phyloP scores from a whole-genome alignment of 176 grass and related monocot species.

The Oryza punctata region DNA sequence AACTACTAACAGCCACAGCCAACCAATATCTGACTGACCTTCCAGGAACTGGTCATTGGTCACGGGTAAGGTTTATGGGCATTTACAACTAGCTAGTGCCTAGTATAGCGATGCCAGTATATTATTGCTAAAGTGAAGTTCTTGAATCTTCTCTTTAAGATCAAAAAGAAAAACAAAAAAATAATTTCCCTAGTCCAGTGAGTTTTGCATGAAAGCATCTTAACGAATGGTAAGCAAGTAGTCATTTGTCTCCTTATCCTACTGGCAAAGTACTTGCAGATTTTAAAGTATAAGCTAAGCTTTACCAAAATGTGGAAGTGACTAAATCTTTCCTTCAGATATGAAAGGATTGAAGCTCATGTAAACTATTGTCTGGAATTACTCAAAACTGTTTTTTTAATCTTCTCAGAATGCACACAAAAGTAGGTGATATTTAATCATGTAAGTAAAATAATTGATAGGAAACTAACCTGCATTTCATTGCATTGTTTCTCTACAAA shows the following conservation, averaged over 20 bases:
- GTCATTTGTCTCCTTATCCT: background rate
- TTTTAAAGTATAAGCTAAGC: background rate
- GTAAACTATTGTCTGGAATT: conserved; percentile 24
- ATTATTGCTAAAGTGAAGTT: conserved; percentile 42
- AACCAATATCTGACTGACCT: background rate
- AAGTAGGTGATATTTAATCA: background rate
- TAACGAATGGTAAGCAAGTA: conserved; percentile 21
- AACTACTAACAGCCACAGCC: conserved; percentile 6
- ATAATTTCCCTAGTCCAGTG: conserved; percentile 1
- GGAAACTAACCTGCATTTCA: conserved; percentile 88
- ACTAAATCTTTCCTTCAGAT: conserved; percentile 51
- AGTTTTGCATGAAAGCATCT: conserved; percentile 41
- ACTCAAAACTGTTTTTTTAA: background rate
- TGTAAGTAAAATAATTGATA: background rate
- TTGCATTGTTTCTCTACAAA: conserved; percentile 97
- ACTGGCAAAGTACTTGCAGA: background rate
- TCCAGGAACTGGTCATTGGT: background rate
- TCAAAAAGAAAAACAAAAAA: background rate
- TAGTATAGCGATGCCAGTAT: background rate
- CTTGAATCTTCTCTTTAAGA: background rate
- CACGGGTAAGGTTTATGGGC: background rate
- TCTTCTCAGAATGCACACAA: background rate
- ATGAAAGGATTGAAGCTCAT: conserved; percentile 12
- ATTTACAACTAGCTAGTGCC: conserved; percentile 2
- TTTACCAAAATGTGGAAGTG: conserved; percentile 35